These are phyloP conservation scores for Phytophthora pistaciae DNA, from an alignment of 352 stramenopile genomes.

Conservation along the genomic window DNA sequence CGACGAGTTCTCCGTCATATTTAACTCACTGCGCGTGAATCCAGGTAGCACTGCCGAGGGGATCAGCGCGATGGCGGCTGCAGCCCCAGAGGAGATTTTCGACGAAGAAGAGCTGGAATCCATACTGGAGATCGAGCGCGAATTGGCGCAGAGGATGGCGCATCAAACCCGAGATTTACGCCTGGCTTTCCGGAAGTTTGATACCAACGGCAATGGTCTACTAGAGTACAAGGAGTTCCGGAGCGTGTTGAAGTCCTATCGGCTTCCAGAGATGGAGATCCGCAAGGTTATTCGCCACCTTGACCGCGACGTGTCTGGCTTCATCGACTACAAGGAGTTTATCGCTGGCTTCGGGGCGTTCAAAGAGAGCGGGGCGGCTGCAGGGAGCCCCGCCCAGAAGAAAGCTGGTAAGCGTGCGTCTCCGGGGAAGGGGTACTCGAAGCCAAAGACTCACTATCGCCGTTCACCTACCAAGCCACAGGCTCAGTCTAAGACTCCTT, in stretches of 20 bases:
- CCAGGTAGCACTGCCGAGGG: conserved; percentile 10
- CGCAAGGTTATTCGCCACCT: conserved; percentile 79
- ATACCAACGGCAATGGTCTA: conserved; percentile 69
- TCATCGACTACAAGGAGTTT: conserved; percentile 82
- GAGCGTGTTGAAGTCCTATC: conserved; percentile 65
- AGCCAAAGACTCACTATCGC: conserved; percentile 20
- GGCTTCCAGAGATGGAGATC: conserved; percentile 71
- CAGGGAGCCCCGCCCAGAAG: conserved; percentile 24
- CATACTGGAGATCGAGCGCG: conserved; percentile 72
- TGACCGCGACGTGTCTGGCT: conserved; percentile 69
- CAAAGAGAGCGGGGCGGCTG: conserved; percentile 30
- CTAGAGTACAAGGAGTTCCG: conserved; percentile 82
- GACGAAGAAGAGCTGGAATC: conserved; percentile 60
- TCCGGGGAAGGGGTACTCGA: conserved; percentile 11
- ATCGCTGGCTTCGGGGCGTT: conserved; percentile 51
- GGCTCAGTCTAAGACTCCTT: conserved; percentile 28
- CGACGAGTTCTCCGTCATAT: conserved; percentile 64
- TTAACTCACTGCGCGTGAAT: conserved; percentile 54
- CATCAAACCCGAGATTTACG: conserved; percentile 65
- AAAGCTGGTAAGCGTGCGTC: conserved; percentile 21
- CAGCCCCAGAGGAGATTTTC: conserved; percentile 42
- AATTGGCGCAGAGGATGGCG: conserved; percentile 63
- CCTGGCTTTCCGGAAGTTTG: conserved; percentile 71
- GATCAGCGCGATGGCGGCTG: conserved; percentile 28
- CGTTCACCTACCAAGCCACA: conserved; percentile 22